Evolutionary conservation across 73 alveolate species (phyloP).

Genomic region (Tetrahymena elliotti): DNA sequence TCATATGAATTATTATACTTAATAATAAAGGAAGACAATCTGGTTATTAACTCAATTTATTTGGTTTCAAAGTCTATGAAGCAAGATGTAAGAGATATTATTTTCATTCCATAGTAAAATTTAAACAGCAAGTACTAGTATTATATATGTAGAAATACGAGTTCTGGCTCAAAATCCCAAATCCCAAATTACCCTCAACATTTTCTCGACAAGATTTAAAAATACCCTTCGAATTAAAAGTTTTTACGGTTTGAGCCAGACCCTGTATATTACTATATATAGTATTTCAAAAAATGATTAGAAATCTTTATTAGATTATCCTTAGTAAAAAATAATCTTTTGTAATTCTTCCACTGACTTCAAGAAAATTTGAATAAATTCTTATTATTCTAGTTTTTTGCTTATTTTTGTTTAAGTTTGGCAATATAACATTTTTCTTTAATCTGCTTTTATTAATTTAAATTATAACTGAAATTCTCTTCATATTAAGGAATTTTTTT

Average conservation of each 20-base stretch:
- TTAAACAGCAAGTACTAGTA: neutral
- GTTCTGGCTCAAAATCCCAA: too few species aligned
- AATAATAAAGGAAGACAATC: neutral
- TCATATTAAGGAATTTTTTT: neutral
- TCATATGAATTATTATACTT: neutral
- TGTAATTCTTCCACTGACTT: neutral
- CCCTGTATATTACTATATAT: too few species aligned
- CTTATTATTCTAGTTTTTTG: neutral
- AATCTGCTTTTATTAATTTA: too few species aligned
- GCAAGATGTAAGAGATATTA: neutral
- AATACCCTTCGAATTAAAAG: too few species aligned
- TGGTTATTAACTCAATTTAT: neutral
- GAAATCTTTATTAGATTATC: too few species aligned
- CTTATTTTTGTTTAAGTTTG: too few species aligned
- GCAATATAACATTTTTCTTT: neutral
- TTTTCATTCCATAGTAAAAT: neutral
- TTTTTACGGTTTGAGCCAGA: too few species aligned
- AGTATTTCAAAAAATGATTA: neutral
- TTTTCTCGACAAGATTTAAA: too few species aligned
- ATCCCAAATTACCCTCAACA: too few species aligned
- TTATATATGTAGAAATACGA: neutral
- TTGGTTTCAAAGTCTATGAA: neutral
- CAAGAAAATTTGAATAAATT: too few species aligned
- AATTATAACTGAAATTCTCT: too few species aligned
- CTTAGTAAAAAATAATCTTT: too few species aligned